phyloP scores from a whole-genome alignment of 139 green algal genomes.

The Coelastrella sp. region DNA sequence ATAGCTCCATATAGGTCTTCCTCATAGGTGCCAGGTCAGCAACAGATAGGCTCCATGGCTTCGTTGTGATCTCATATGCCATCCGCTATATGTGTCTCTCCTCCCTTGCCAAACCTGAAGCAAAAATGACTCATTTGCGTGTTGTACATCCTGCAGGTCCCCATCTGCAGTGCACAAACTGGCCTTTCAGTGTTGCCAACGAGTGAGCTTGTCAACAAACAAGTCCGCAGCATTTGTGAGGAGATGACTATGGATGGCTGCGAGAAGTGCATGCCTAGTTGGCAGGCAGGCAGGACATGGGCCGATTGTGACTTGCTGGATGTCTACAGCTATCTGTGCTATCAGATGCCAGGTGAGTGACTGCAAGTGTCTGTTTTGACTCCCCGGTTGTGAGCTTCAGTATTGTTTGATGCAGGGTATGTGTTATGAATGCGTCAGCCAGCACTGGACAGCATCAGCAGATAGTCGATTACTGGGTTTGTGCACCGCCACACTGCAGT shows the following conservation, averaged over 20 bases:
- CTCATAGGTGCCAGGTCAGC: no score
- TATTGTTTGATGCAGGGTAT: no score
- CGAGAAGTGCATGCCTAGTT: conserved; percentile 46
- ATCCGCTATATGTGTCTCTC: no score
- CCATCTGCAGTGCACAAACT: background rate
- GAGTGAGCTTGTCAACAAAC: conserved; percentile 13
- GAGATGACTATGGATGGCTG: conserved; percentile 54
- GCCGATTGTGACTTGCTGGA: conserved; percentile 43
- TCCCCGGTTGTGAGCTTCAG: no score
- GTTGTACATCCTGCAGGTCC: conserved; percentile 10
- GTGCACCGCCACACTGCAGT: no score
- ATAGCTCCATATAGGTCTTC: no score
- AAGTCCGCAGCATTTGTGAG: conserved; percentile 46
- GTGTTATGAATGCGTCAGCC: no score
- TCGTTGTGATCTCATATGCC: no score
- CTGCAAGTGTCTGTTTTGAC: background rate
- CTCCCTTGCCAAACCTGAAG: background rate
- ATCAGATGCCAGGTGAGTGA: conserved; percentile 47
- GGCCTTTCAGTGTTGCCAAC: background rate
- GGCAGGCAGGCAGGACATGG: conserved; percentile 29
- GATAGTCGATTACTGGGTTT: background rate
- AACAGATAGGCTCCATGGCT: no score
- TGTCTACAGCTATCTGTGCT: conserved; percentile 36
- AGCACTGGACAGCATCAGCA: no score
- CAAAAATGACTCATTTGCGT: background rate